Evolutionary conservation across 768 basidiomycete genomes (phyloP).

Genomic region (Chlorophyllum brunneum): DNA sequence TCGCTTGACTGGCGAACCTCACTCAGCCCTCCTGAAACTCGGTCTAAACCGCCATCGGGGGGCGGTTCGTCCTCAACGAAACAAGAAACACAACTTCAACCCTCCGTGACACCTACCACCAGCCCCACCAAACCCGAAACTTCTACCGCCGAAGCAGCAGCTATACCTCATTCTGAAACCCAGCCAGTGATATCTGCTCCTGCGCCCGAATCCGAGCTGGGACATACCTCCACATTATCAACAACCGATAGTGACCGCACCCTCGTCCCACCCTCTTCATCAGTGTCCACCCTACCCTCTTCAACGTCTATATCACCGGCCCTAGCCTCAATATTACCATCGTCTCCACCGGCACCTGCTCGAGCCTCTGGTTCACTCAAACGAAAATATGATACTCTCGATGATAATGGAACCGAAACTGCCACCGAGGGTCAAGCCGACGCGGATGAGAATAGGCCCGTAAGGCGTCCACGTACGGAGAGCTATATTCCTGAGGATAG

Average conservation of each 20-base stretch:
- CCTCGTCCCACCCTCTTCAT: constrained; percentile 10
- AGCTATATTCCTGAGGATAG: constrained; percentile 38
- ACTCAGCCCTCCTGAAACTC: not conserved
- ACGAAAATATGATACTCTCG: constrained; percentile 41
- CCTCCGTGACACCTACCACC: not conserved
- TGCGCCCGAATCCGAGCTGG: not conserved
- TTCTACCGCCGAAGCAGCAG: not conserved
- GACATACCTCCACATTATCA: not conserved
- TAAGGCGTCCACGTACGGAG: constrained; percentile 51
- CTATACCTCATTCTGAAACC: not conserved
- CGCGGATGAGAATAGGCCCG: constrained; percentile 33
- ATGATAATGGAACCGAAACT: constrained; percentile 36
- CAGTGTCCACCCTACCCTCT: not conserved
- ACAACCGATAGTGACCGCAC: constrained; percentile 10
- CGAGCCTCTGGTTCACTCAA: constrained; percentile 18
- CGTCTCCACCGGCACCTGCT: constrained; percentile 24
- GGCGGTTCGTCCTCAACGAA: not conserved
- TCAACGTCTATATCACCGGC: constrained; percentile 18
- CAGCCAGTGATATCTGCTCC: not conserved
- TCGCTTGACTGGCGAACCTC: not conserved
- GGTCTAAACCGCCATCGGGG: not conserved
- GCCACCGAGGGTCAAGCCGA: not conserved
- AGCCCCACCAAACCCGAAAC: not conserved
- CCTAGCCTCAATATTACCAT: constrained; percentile 31
- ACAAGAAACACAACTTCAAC: not conserved